Percentiles rank a stretch among this genome's conserved stretches.
phyloP scores from a whole-genome alignment of 1,139 yeast genomes.

The Candida frijolesensis region DNA sequence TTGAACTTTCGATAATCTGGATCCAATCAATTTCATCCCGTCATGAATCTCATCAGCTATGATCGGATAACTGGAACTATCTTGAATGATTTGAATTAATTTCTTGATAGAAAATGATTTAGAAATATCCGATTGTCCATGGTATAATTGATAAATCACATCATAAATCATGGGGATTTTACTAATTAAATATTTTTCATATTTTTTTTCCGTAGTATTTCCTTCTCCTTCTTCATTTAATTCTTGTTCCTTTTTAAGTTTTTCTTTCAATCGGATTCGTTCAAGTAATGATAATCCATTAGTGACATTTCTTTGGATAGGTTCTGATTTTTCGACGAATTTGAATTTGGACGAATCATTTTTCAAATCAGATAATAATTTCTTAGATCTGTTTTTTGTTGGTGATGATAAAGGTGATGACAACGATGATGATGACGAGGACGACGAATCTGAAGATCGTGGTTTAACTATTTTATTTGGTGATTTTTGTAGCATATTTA shows the following conservation, averaged over 20 bases:
- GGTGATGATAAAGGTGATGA: conserved; percentile 8
- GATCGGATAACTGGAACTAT: conserved; percentile 38
- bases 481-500: conserved; percentile 12
- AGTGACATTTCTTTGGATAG: conserved; percentile 20
- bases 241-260: conserved; percentile 18
- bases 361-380: conserved; percentile 20
- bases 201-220: conserved; percentile 35
- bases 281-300: conserved; percentile 45
- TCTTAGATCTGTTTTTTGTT: conserved; percentile 6
- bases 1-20: conserved; percentile 21
- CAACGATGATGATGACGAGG: neutral
- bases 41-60: conserved; percentile 35
- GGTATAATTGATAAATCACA: conserved; percentile 33
- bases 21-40: conserved; percentile 21
- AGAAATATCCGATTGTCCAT: conserved; percentile 11
- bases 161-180: conserved; percentile 45
- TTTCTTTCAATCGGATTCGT: conserved; percentile 41
- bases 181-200: conserved; percentile 39
- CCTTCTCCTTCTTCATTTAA: conserved; percentile 4
- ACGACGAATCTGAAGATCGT: conserved; percentile 12
- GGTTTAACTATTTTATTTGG: conserved; percentile 27
- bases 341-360: conserved; percentile 36
- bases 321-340: conserved; percentile 29
- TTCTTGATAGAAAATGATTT: conserved; percentile 28
- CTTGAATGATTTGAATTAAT: conserved; percentile 31